A percentile compares a stretch with the other conserved stretches of the same genome.
Conservation (phyloP, 1,284 basidiomycete genomes). For the Ceratobasidium sp. region DNA sequence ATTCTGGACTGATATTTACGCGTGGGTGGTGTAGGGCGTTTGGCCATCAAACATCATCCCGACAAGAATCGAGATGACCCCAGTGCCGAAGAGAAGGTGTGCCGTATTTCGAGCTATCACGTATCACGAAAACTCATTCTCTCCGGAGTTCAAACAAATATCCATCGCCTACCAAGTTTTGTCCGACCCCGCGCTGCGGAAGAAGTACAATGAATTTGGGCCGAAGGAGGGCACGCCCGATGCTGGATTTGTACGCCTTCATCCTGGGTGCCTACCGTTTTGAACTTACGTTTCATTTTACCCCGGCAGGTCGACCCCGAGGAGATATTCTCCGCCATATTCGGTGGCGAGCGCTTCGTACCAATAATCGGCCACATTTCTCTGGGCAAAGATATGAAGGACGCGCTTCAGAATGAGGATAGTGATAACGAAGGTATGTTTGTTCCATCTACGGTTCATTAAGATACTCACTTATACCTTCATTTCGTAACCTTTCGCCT, state of each 20-base stretch:
- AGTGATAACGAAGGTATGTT: conserved; percentile 64
- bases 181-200: conserved; percentile 83
- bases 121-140: not conserved
- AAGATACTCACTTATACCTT: conserved; percentile 5
- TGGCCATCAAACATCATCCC: conserved; percentile 93
- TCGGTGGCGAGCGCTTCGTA: conserved; percentile 86
- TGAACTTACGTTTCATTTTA: not conserved
- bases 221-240: conserved; percentile 82
- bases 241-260: conserved; percentile 63
- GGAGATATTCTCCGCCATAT: conserved; percentile 94
- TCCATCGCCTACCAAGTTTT: conserved; percentile 82
- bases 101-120: conserved; percentile 47
- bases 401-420: conserved; percentile 88
- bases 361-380: conserved; percentile 87
- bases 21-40: conserved; percentile 66
- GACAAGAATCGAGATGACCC: conserved; percentile 96
- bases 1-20: not conserved
- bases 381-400: conserved; percentile 96
- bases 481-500: not conserved
- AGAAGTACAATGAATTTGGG: conserved; percentile 90
- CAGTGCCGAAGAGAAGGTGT: conserved; percentile 82
- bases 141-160: conserved; percentile 77
- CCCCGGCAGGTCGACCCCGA: conserved; percentile 69
- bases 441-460: not conserved
- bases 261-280: not conserved